Base-by-base conservation (phyloP, 2,329 filamentous ascomycete species). In the Pseudogymnoascus sp. region DNA sequence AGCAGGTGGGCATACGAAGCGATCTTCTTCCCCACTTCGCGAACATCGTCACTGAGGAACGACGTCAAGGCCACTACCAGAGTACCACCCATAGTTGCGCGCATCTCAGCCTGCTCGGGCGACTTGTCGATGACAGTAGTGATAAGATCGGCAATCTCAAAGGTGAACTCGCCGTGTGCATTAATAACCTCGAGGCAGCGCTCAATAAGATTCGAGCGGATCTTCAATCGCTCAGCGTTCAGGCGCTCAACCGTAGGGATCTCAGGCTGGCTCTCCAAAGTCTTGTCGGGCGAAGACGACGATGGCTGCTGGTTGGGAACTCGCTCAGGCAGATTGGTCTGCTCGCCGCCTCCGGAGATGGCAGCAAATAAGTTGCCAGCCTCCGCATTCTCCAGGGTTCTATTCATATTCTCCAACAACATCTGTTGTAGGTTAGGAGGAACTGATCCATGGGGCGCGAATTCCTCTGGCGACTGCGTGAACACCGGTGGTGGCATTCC, bases 1-100 rank as follows among this genome's bases (percentile, higher is more conserved):
- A 99, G 80, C 13, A 99, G 82, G 76, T 99, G 93, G 16, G 95
- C 92, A 76, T 96, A 96, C 1, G 95, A 91, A 19, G 92, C 90
- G 68, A 99, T 86, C 73, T 92, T 93, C 70, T 81, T 84, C 5
- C 74, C 75, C 34, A 69, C 69, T 8, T 69, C 69, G 6, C 71
- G 69, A 54, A 85, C 80, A 57, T 87, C 85, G 7, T 86, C 84
- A 39, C 79, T 74, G 11, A 81, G 80, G 62, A 89, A 82, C 5
- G 87, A 89, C 70, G 96, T 88, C 11, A 99, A 79, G 0, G 92
- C 96, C 71, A 90, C 88, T 4, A 93, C 88, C 54, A 99, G 79
- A 0, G 92, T 96, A 61, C 88, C 85, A 14, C 90, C 92, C 69
- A 96, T 89, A 63, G 95, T 90, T 66, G 86, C 85, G 72, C 63